These are phyloP conservation scores for Xylariaceae sp. DNA, from an alignment of 2,329 filamentous ascomycete genomes.

Conservation along the genomic window DNA sequence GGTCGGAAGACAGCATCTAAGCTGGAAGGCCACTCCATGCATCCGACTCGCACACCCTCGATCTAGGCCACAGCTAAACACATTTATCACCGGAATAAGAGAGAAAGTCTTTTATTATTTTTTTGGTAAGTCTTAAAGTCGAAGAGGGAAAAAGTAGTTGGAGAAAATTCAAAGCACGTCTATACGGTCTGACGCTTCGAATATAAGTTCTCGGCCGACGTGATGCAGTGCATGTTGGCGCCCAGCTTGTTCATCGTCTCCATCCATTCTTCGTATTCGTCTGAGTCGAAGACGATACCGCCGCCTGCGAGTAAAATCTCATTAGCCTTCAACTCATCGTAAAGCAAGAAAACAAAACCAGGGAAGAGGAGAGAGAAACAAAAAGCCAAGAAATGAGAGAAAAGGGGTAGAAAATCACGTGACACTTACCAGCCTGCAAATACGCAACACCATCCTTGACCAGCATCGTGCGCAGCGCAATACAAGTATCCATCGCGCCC, in stretches of 20 bases:
- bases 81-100: no score
- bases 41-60: no score
- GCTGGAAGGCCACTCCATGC: no score
- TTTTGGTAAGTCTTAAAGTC: no score
- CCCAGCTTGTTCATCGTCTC: slow-evolving; percentile 94
- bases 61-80: no score
- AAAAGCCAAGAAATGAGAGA: neutral
- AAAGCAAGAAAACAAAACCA: neutral
- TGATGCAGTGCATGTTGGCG: slow-evolving; percentile 84
- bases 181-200: slow-evolving; percentile 33
- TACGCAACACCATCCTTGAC: slow-evolving; percentile 88
- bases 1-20: no score
- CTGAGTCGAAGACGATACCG: slow-evolving; percentile 91
- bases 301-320: no score
- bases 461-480: slow-evolving; percentile 84
- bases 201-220: slow-evolving; percentile 69
- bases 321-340: no score
- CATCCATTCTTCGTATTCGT: slow-evolving; percentile 84
- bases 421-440: slow-evolving; percentile 65
- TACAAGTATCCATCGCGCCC: slow-evolving; percentile 86
- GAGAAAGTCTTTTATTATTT: no score
- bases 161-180: neutral
- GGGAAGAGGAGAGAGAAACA: neutral
- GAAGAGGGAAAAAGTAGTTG: no score
- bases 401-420: neutral